These are phyloP conservation scores for Ascocoryne sarcoides DNA, from an alignment of 2,329 filamentous ascomycete genomes.

Conservation along the genomic window DNA sequence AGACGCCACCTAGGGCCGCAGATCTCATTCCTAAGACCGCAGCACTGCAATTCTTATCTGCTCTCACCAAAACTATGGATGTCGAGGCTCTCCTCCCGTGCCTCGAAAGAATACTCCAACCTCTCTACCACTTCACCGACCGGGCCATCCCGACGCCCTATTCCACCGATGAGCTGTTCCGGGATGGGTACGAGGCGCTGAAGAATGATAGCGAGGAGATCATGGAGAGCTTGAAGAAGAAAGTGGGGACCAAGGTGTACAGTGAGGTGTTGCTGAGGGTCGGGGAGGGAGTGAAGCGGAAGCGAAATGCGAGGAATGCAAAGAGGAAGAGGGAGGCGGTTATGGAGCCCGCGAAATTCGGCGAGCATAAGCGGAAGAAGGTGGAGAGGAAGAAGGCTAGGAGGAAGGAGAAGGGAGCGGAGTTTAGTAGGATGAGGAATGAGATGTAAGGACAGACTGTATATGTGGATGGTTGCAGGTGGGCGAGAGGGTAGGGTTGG, in stretches of 20 bases:
- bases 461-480: too few species aligned
- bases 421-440: constrained; percentile 44
- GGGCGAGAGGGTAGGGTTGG: too few species aligned
- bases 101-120: constrained; percentile 55
- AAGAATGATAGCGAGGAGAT: constrained; percentile 65
- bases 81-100: constrained; percentile 49
- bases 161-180: constrained; percentile 62
- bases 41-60: constrained; percentile 64
- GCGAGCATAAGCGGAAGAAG: constrained; percentile 72
- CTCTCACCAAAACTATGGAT: constrained; percentile 55
- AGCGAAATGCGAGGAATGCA: constrained; percentile 63
- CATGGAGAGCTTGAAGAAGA: constrained; percentile 76
- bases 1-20: constrained; percentile 50
- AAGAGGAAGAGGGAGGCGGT: constrained; percentile 91
- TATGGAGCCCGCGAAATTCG: constrained; percentile 68
- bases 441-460: too few species aligned
- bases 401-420: constrained; percentile 67
- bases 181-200: constrained; percentile 59
- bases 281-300: constrained; percentile 60
- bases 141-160: constrained; percentile 62
- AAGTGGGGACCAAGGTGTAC: constrained; percentile 72
- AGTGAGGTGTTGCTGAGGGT: constrained; percentile 65
- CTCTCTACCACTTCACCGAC: constrained; percentile 79
- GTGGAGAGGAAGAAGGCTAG: constrained; percentile 76
- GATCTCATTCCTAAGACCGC: constrained; percentile 67